These are phyloP conservation scores for Ephemerocybe angulata DNA, from an alignment of 768 basidiomycete genomes.

Conservation along the genomic window DNA sequence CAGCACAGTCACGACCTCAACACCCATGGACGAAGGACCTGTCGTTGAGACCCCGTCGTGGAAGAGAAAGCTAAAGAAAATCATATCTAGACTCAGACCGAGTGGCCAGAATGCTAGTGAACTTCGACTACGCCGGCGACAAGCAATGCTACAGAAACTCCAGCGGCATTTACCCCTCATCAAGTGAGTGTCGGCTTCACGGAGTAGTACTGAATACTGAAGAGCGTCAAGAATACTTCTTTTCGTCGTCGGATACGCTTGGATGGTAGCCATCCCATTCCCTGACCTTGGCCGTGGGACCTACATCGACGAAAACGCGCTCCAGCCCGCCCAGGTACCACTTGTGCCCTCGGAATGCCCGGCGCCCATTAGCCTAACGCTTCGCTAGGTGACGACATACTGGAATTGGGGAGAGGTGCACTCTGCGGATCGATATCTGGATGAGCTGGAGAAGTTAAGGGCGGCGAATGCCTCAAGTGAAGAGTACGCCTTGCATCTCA, in stretches of 20 bases:
- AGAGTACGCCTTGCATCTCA: slow-evolving; percentile 50
- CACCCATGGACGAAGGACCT: neutral
- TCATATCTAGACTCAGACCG: slow-evolving; percentile 20
- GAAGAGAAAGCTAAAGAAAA: slow-evolving; percentile 15
- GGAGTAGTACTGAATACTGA: neutral
- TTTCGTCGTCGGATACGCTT: slow-evolving; percentile 67
- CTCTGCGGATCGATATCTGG: slow-evolving; percentile 77
- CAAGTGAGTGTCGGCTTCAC: slow-evolving; percentile 27
- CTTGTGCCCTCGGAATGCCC: neutral
- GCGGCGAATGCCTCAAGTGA: slow-evolving; percentile 62
- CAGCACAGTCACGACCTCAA: neutral
- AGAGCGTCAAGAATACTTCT: slow-evolving; percentile 46
- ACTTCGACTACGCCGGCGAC: slow-evolving; percentile 45
- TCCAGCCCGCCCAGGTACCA: slow-evolving; percentile 84
- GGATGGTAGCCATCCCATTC: slow-evolving; percentile 78
- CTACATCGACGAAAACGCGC: slow-evolving; percentile 94
- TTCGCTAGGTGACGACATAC: slow-evolving; percentile 81
- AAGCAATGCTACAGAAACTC: slow-evolving; percentile 31
- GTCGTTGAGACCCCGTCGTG: neutral
- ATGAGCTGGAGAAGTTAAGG: slow-evolving; percentile 58
- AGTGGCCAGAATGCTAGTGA: slow-evolving; percentile 29
- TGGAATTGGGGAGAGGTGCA: slow-evolving; percentile 93
- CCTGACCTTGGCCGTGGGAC: slow-evolving; percentile 59
- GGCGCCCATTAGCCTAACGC: neutral
- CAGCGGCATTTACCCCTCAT: slow-evolving; percentile 31